A percentile compares a stretch with the other conserved stretches of the same genome.
These are phyloP conservation scores for Brasilioporus rufonigricans DNA, from an alignment of 768 basidiomycete genomes.

Conservation along the genomic window DNA sequence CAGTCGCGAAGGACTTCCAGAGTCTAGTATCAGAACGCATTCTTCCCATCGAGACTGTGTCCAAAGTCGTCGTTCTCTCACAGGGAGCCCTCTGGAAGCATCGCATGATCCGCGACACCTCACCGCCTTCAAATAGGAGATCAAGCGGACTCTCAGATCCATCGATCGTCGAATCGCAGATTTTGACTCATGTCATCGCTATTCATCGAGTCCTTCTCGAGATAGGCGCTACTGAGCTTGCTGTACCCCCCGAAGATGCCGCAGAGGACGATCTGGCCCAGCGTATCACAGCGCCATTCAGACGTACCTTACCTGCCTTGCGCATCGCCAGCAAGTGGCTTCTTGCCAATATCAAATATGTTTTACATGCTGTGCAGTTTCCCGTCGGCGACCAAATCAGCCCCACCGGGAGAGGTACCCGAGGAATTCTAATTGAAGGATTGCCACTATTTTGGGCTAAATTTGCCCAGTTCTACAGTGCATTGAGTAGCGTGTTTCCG, in stretches of 20 bases:
- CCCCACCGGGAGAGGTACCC: conserved; percentile 16
- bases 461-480: conserved; percentile 64
- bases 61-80: conserved; percentile 67
- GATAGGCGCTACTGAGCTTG: conserved; percentile 62
- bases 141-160: conserved; percentile 25
- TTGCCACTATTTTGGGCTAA: conserved; percentile 65
- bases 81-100: conserved; percentile 86
- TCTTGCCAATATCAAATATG: conserved; percentile 66
- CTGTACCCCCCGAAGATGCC: conserved; percentile 50
- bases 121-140: conserved; percentile 29
- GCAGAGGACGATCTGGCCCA: conserved; percentile 66
- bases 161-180: conserved; percentile 55
- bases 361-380: conserved; percentile 45
- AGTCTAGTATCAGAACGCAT: conserved; percentile 63
- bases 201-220: conserved; percentile 63
- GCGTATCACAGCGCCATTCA: conserved; percentile 80
- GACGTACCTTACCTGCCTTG: conserved; percentile 82
- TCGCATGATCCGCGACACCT: conserved; percentile 61
- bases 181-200: conserved; percentile 65
- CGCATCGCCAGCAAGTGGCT: conserved; percentile 92
- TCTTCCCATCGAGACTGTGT: conserved; percentile 73
- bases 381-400: conserved; percentile 18
- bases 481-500: conserved; percentile 70
- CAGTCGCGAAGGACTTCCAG: conserved; percentile 55
- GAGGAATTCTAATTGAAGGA: conserved; percentile 29